Base-by-base conservation (phyloP, 208 protist species). In the Wallacemonas collosoma region DNA sequence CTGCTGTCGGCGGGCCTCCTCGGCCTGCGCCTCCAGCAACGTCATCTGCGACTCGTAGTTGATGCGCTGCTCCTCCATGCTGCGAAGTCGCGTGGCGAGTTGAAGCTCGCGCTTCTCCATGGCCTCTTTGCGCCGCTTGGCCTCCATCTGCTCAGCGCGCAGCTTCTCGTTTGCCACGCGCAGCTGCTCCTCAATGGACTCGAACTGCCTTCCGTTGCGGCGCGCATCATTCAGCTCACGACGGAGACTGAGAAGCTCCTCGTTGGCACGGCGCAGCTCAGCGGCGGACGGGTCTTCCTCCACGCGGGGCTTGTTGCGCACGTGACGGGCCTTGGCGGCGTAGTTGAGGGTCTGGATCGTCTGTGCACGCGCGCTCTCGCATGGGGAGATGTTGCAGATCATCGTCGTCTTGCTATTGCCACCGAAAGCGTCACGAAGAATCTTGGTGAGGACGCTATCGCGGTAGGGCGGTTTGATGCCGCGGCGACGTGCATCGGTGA, bases 351-450 rank as follows among this genome's bases (percentile, higher is more conserved):
- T 95, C 72, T 96, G 91, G 3, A 92, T 58, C 2, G 93, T 94
- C 58, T 95, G 83, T 40, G 26, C 1, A 15, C 87, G 86, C 38
- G 87, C 60, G 15, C 60, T 51, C 71, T 88, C 87, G 62, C 79
- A 82, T 4, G 93, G 93, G 17, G 81, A 70, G 45, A 97, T 81
- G 15, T 91, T 95, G 78, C 83, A 93, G 68, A 97, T 74, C 76
- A 97, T 89, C 54, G 91, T 93, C 9, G 91, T 97, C 65, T 96
- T 96, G 78, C 87, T 93, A 79, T 96, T 95, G 56, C 93, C 91
- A 48, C 90, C 93, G 66, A 97, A 95, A 35, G 88, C 83, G 66
- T 97, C 91, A 17, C 86, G 82, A 4, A 97, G 82, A 7, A 97
- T 74, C 68, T 95, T 95, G 43, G 93, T 97, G 35, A 96, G 88